Conservation (phyloP, 176 grass and related monocot genomes). For the Cenchrus fungigraminus region DNA sequence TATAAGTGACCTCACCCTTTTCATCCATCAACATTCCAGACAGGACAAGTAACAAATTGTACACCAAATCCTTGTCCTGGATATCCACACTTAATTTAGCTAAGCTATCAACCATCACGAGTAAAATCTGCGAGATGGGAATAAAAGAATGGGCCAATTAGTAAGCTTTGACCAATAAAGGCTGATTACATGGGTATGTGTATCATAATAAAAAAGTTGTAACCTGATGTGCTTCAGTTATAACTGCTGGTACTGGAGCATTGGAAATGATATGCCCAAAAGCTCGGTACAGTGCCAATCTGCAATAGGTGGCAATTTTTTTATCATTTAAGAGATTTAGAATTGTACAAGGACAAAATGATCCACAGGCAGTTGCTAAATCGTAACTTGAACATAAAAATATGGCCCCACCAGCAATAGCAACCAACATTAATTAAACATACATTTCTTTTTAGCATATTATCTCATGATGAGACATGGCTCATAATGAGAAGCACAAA, state of each 20-base stretch:
- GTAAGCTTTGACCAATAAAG: conserved; percentile 31
- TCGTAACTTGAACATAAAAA: conserved; percentile 28
- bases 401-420: conserved; percentile 16
- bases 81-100: conserved; percentile 57
- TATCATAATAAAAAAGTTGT: conserved; percentile 36
- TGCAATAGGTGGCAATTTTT: conserved; percentile 41
- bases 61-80: conserved; percentile 77
- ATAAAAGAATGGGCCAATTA: conserved; percentile 22
- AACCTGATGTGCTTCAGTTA: conserved; percentile 82
- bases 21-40: conserved; percentile 95
- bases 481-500: conserved; percentile 21
- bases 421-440: conserved; percentile 28
- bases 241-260: conserved; percentile 84
- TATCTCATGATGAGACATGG: not conserved
- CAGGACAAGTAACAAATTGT: conserved; percentile 79
- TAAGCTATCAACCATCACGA: conserved; percentile 72
- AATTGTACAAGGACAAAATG: conserved; percentile 19
- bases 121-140: conserved; percentile 60
- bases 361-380: conserved; percentile 11
- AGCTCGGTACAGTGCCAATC: conserved; percentile 72
- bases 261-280: conserved; percentile 86
- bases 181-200: not conserved
- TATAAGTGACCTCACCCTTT: conserved; percentile 66
- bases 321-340: conserved; percentile 22
- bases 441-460: conserved; percentile 5